Conservation (phyloP, 306 rosid genomes). For the Dryas octopetala region DNA sequence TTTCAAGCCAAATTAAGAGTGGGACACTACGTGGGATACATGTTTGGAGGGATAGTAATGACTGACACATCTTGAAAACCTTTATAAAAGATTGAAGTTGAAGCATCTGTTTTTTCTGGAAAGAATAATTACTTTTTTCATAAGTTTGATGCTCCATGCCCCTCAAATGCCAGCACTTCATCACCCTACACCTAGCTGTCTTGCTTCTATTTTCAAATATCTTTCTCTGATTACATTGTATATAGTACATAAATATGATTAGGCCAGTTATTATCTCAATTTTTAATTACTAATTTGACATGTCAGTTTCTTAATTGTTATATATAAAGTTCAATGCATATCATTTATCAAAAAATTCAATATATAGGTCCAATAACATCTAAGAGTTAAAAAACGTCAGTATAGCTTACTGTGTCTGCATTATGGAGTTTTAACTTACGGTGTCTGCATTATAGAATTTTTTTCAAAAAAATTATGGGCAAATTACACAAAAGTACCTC, state of each 20-base stretch:
- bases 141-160: constrained; percentile 10
- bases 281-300: too few relatives aligned
- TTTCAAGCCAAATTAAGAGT: neutral
- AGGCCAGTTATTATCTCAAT: too few relatives aligned
- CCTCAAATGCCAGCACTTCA: constrained; percentile 33
- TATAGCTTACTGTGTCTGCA: too few relatives aligned
- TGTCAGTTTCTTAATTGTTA: too few relatives aligned
- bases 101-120: constrained; percentile 3
- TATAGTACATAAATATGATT: too few relatives aligned
- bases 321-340: too few relatives aligned
- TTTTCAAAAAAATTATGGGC: neutral
- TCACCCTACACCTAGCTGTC: constrained; percentile 31
- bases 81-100: neutral
- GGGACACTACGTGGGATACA: constrained; percentile 19
- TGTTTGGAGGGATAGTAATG: constrained; percentile 17
- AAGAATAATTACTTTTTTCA: neutral
- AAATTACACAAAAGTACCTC: too few relatives aligned
- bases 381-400: too few relatives aligned
- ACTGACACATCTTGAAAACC: constrained; percentile 9
- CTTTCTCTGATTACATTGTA: constrained; percentile 18
- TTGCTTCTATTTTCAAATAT: constrained; percentile 20
- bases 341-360: too few relatives aligned
- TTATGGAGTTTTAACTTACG: neutral
- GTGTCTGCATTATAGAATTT: neutral
- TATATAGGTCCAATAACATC: too few relatives aligned